Conservation (phyloP, 371 early-diverging fungal genomes). For the Mucor circinelloides region DNA sequence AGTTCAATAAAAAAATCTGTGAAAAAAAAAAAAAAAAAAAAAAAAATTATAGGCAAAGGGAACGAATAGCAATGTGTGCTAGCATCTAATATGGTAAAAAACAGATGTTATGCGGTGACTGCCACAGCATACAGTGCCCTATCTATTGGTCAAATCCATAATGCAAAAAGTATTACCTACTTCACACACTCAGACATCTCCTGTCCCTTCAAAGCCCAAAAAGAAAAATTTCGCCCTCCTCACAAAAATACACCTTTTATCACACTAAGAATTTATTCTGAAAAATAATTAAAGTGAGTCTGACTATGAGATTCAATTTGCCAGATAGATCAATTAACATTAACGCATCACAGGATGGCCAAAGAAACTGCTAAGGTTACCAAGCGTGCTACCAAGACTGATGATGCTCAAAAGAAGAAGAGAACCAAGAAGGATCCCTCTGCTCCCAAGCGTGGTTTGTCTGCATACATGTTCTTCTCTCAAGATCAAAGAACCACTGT, state of each 20-base stretch:
- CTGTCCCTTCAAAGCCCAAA: background rate
- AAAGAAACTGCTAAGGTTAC: constrained; percentile 22
- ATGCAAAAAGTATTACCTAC: background rate
- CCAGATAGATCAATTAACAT: background rate
- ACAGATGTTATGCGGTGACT: constrained; percentile 4
- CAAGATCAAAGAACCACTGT: constrained; percentile 68
- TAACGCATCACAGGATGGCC: constrained; percentile 5
- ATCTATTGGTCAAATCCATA: constrained; percentile 5
- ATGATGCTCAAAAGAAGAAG: constrained; percentile 37
- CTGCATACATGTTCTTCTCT: constrained; percentile 83
- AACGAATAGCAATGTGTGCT: constrained; percentile 14
- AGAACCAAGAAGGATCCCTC: constrained; percentile 61
- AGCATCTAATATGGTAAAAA: constrained; percentile 16
- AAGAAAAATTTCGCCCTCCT: background rate
- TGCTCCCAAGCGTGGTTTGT: constrained; percentile 79
- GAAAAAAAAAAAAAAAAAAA: constrained; percentile 14
- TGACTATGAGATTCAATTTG: background rate
- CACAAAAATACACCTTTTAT: constrained; percentile 3
- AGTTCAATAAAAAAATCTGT: constrained; percentile 1
- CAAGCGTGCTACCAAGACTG: constrained; percentile 18
- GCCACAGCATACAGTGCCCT: background rate
- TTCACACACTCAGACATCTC: constrained; percentile 7
- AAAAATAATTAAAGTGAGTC: background rate
- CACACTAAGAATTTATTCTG: background rate
- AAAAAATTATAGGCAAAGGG: constrained; percentile 1